Conservation (phyloP, 176 grass and related monocot species). For the Bromus sterilis region DNA sequence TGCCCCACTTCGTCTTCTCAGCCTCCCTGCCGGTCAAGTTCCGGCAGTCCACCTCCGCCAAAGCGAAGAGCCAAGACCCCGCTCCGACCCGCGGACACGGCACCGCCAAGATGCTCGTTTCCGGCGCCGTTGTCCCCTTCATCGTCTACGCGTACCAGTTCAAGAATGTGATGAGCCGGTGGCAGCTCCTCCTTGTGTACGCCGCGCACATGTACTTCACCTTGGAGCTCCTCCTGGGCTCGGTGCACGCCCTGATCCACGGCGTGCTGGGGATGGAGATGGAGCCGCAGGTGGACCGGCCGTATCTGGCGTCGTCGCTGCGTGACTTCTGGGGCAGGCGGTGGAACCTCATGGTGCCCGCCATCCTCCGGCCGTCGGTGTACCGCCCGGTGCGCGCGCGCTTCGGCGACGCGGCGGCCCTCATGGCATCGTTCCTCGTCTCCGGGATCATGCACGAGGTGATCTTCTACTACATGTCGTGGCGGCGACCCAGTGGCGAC, state of each 20-base stretch:
- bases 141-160: neutral
- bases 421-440: slow-evolving; percentile 46
- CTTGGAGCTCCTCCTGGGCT: slow-evolving; percentile 34
- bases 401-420: slow-evolving; percentile 17
- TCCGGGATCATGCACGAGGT: slow-evolving; percentile 82
- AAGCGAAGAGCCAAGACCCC: neutral
- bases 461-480: slow-evolving; percentile 50
- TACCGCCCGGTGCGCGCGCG: slow-evolving; percentile 33
- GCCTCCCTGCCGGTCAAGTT: neutral
- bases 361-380: slow-evolving; percentile 50
- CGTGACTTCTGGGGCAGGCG: slow-evolving; percentile 52
- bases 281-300: slow-evolving; percentile 55
- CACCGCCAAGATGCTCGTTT: neutral
- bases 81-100: neutral
- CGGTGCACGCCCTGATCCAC: neutral
- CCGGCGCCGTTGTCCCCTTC: neutral
- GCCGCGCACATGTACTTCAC: slow-evolving; percentile 44
- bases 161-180: neutral
- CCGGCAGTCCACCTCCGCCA: neutral
- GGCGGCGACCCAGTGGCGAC: slow-evolving; percentile 26
- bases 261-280: slow-evolving; percentile 45
- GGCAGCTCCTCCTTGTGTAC: slow-evolving; percentile 5
- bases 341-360: slow-evolving; percentile 69
- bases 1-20: neutral
- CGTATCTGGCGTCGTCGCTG: slow-evolving; percentile 46